Evolutionary conservation across 345 rosid species (phyloP), one percentile per base, ranked within the genome.

Genomic region (Stellera chamaejasme): DNA sequence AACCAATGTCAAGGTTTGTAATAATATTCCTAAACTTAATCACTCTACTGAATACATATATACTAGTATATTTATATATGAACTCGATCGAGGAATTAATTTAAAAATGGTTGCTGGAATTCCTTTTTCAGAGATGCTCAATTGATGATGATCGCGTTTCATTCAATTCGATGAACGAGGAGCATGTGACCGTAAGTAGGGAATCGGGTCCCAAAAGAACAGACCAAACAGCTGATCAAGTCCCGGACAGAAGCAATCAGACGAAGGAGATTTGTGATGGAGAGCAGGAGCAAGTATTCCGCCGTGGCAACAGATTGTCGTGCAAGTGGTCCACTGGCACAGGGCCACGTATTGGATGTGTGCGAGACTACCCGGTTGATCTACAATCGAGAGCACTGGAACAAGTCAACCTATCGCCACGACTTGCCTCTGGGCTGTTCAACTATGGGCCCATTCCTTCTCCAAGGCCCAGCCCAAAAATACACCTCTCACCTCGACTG

Each of bases 291-390:
- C 36, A n/a, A 46, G 39, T 23, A 16, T 72, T 54, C 23, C 27
- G 54, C 43, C 19, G 55, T 58, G 44, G 66, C 26, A 80, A 67
- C 27, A 76, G 82, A 12, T 45, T 88, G 62, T 57, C 83, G 0
- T 77, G 81, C 75, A 88, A 78, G 54, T 92, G 96, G 98, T 60
- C 79, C 49, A 76, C 90, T 0, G 89, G 90, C 11, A 49, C 73
- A 0, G 98, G 98, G 6, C 89, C 98, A 1, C 84, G 98, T 5
- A 92, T 92, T 42, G 87, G 96, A 48, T 84, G 93, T 54, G 93
- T 92, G 27, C 80, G 89, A 19, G 89, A 92, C 79, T 92, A 92
- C 69, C 98, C 98, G 0, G 23, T 62, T 10, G 72, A 73, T 12
- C 72, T 92, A 4, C 96, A 79, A 52, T 76, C 79, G 13, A 78